A percentile compares a stretch with the other conserved stretches of the same genome.
phyloP scores from a whole-genome alignment of 2,329 filamentous ascomycete genomes.

The Aspergillus sp. region DNA sequence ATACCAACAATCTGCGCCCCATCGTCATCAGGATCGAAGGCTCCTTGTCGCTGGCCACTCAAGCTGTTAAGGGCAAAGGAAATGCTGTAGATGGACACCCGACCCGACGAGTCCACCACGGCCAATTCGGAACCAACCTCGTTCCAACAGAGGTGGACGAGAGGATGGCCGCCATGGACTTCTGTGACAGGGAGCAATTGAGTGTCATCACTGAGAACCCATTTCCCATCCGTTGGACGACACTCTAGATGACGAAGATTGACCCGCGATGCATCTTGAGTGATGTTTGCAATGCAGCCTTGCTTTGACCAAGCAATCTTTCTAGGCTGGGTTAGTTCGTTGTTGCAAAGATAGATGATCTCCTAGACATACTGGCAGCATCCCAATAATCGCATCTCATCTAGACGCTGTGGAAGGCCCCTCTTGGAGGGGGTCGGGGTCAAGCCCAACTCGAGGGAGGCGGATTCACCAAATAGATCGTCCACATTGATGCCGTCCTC shows the following conservation, averaged over 20 bases:
- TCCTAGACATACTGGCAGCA: slow-evolving; percentile 71
- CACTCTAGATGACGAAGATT: slow-evolving; percentile 71
- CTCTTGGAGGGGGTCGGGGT: slow-evolving; percentile 56
- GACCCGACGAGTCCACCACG: slow-evolving; percentile 74
- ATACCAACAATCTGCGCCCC: slow-evolving; percentile 75
- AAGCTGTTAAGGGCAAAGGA: slow-evolving; percentile 72
- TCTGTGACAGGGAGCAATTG: slow-evolving; percentile 60
- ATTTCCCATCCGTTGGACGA: slow-evolving; percentile 65
- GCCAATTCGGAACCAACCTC: slow-evolving; percentile 75
- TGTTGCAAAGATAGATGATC: background rate
- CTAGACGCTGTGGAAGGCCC: slow-evolving; percentile 68
- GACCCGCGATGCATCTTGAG: slow-evolving; percentile 66
- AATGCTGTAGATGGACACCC: slow-evolving; percentile 71
- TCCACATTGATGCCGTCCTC: slow-evolving; percentile 61
- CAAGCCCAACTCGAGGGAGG: slow-evolving; percentile 56
- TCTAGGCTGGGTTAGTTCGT: slow-evolving; percentile 47
- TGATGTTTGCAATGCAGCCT: slow-evolving; percentile 80
- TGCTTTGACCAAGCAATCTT: slow-evolving; percentile 83
- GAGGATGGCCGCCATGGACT: slow-evolving; percentile 60
- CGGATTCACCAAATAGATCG: slow-evolving; percentile 71
- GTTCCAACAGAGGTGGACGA: slow-evolving; percentile 83
- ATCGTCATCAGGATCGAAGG: slow-evolving; percentile 70
- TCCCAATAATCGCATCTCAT: slow-evolving; percentile 71
- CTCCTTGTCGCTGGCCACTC: slow-evolving; percentile 58
- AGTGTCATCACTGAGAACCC: slow-evolving; percentile 73